A percentile compares a stretch with the other conserved stretches of the same genome.
phyloP scores from a whole-genome alignment of 768 basidiomycete genomes.

The Zangia roseola region DNA sequence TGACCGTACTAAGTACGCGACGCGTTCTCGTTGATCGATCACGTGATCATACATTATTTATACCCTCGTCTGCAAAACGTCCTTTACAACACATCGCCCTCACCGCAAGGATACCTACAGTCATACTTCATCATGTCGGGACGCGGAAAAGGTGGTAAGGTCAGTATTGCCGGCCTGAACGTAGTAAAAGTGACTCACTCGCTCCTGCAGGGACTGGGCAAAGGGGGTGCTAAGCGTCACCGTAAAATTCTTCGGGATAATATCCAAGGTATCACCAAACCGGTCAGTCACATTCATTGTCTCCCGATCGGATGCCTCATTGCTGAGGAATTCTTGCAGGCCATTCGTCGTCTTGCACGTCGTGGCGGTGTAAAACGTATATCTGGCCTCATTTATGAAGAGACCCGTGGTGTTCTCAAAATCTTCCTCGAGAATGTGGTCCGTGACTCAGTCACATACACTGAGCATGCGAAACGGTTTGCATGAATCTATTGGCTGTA shows the following conservation, averaged over 20 bases:
- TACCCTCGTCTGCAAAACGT: background rate
- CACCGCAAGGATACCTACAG: background rate
- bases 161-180: background rate
- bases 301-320: slow-evolving; percentile 17
- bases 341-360: slow-evolving; percentile 82
- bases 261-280: slow-evolving; percentile 54
- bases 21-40: slow-evolving; percentile 4
- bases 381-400: slow-evolving; percentile 86
- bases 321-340: slow-evolving; percentile 57
- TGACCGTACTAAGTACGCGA: background rate
- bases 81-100: slow-evolving; percentile 4
- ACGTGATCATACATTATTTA: slow-evolving; percentile 4
- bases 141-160: slow-evolving; percentile 84
- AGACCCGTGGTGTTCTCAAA: slow-evolving; percentile 89
- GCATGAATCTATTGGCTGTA: background rate
- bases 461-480: slow-evolving; percentile 82
- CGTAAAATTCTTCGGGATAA: slow-evolving; percentile 48
- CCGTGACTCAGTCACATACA: slow-evolving; percentile 88
- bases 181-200: background rate
- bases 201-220: slow-evolving; percentile 60
- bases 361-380: slow-evolving; percentile 95
- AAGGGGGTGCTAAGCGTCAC: slow-evolving; percentile 46
- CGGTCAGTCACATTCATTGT: slow-evolving; percentile 29
- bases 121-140: slow-evolving; percentile 60
- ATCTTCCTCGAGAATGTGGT: slow-evolving; percentile 86